Base-by-base conservation (phyloP, 306 rosid species). In the Spatholobus suberectus region DNA sequence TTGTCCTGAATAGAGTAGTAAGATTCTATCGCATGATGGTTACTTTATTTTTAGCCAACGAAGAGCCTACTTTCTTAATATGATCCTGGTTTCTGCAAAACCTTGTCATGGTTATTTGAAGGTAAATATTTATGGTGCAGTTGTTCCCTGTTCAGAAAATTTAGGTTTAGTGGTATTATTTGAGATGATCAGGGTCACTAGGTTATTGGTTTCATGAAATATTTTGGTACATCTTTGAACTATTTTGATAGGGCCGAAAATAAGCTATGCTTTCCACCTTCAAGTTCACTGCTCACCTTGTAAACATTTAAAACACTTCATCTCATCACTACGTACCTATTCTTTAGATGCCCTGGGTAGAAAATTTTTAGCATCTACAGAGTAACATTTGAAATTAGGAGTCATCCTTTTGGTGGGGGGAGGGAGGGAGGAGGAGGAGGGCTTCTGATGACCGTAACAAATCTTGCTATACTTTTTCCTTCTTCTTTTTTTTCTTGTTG, bases 81-180 rank as follows among this genome's bases (percentile, higher is more conserved):
- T 26, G 54, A 20, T 63, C 34, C 9, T 51, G 14, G 65, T 47
- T 44, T 47, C 66, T 37, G 23, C 21, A 43, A 71, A 63, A 43
- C 43, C 66, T 18, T 15, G 18, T n/a, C 57, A 23, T 23, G 68
- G 40, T 55, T 78, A 44, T 55, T 43, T 73, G 57, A 72, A 35
- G 49, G 55, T 52, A 46, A 46, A 14, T 34, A 40, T 72, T 4
- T 43, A 43, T 23, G 26, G n/a, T 44, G 23, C 34, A 8, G 61
- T 66, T 13, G 40, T 52, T 82, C 29, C 46, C 38, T 75, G 65
- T 73, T 79, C 4, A 8, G 23, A 68, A 55, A 73, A 67, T 29
- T 13, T 43, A 21, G 18, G 81, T 57, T 17, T 29, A 29, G 10
- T 54, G 80, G 57, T 72, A 2, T 35, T 41, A 37, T 26, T 77